Conservation (phyloP, 164 flowering plant species). For the Aristolochia fimbriata region DNA sequence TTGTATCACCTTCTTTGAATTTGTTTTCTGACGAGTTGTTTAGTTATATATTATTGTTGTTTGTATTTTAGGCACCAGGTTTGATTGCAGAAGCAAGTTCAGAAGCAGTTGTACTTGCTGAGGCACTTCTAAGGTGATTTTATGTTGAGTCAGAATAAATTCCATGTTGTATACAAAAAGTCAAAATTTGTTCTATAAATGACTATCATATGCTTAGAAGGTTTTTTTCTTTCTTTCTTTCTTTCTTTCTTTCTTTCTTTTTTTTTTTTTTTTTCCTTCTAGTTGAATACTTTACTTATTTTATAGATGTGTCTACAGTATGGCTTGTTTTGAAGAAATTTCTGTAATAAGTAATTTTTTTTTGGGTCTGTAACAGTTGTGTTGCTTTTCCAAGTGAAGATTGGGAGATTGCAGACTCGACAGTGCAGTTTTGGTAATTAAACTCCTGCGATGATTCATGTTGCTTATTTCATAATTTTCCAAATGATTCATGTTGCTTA, state of each 20-base stretch:
- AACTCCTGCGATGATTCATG: not conserved
- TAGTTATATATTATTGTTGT: slow-evolving; percentile 3
- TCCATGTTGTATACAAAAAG: not conserved
- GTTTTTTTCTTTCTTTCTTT: not conserved
- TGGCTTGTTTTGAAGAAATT: not conserved
- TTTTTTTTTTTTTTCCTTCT: too few relatives aligned
- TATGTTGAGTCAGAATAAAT: not conserved
- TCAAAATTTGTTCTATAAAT: not conserved
- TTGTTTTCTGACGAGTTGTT: too few relatives aligned
- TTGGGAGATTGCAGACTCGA: slow-evolving; percentile 96
- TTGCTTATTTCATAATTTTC: too few relatives aligned
- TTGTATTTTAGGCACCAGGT: slow-evolving; percentile 61
- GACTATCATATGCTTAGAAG: not conserved
- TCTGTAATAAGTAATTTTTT: not conserved
- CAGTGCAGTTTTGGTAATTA: slow-evolving; percentile 82
- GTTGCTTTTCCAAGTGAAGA: slow-evolving; percentile 87
- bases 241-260: too few relatives aligned
- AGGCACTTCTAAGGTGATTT: slow-evolving; percentile 74
- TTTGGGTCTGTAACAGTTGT: slow-evolving; percentile 42
- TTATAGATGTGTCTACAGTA: not conserved
- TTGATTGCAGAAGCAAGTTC: slow-evolving; percentile 73
- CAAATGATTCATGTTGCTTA: too few relatives aligned
- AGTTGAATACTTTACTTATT: not conserved
- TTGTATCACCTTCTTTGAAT: too few relatives aligned
- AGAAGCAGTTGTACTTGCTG: slow-evolving; percentile 70